Conservation (phyloP, 257 asterid genomes). For the Lantana camara region DNA sequence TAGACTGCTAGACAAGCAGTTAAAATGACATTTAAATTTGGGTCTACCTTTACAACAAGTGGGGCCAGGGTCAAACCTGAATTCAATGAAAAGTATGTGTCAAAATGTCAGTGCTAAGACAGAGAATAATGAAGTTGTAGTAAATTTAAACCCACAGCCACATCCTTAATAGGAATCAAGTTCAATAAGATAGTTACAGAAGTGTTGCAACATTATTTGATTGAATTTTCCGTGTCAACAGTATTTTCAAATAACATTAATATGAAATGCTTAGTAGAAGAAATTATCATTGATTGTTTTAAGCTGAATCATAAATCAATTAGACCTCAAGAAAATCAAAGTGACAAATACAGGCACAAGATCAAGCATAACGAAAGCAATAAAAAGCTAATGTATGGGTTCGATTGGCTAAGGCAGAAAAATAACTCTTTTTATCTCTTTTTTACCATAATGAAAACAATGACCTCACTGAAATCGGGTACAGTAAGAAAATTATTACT, state of each 20-base stretch:
- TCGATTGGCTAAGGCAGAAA: not conserved
- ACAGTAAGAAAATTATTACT: no score
- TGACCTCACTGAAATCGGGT: not conserved
- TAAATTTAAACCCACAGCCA: no score
- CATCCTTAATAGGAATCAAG: not conserved
- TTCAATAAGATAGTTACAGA: not conserved
- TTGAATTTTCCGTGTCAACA: not conserved
- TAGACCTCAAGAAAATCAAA: not conserved
- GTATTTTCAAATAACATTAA: not conserved
- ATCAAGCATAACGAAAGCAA: not conserved
- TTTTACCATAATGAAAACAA: slow-evolving; percentile 1
- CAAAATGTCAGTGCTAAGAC: slow-evolving; percentile 3
- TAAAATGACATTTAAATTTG: slow-evolving; percentile 70
- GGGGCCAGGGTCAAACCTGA: slow-evolving; percentile 81
- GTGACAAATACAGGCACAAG: not conserved
- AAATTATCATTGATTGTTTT: not conserved
- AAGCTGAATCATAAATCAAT: not conserved
- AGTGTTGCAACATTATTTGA: not conserved
- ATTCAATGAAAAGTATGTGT: slow-evolving; percentile 20
- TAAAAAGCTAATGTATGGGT: not conserved
- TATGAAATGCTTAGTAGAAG: not conserved
- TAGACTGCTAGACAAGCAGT: slow-evolving; percentile 72
- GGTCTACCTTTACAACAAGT: slow-evolving; percentile 72
- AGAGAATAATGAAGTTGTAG: not conserved
- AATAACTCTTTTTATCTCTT: not conserved